These are phyloP conservation scores for Solanum pinnatisectum DNA, from an alignment of 257 asterid species.

Conservation along the genomic window DNA sequence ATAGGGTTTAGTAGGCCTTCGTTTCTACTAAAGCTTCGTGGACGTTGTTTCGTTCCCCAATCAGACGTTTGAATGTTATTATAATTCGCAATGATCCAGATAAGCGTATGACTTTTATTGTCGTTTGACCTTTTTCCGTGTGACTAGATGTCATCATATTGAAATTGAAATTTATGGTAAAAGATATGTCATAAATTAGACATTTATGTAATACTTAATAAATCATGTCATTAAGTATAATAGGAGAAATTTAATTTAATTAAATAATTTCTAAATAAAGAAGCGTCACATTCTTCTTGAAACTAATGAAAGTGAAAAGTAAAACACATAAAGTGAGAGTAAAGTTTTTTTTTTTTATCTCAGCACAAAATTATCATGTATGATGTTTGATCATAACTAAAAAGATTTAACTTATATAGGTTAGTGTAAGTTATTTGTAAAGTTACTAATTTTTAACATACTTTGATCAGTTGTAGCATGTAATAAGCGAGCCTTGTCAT, in stretches of 20 bases:
- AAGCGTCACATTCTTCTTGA: too few relatives aligned
- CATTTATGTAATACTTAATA: too few relatives aligned
- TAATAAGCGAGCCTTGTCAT: not conserved
- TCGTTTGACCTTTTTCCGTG: not conserved
- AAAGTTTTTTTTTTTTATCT: not conserved
- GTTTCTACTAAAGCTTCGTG: not conserved
- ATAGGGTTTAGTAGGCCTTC: not conserved
- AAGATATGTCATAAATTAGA: too few relatives aligned
- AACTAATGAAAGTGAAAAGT: not conserved
- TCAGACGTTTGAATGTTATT: not conserved
- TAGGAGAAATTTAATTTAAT: too few relatives aligned
- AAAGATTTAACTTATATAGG: not conserved
- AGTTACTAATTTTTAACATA: too few relatives aligned
- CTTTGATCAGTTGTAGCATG: too few relatives aligned
- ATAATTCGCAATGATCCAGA: not conserved
- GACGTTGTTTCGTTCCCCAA: not conserved
- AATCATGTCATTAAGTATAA: too few relatives aligned
- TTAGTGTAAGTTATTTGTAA: too few relatives aligned
- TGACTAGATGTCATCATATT: not conserved
- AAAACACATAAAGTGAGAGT: not conserved
- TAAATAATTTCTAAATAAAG: too few relatives aligned
- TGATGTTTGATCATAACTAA: not conserved
- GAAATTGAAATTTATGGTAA: too few relatives aligned
- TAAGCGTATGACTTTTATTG: not conserved
- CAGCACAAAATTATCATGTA: rapidly evolving